These are phyloP conservation scores for Actinomucor elegans DNA, from an alignment of 371 early-diverging fungal species.

Conservation along the genomic window DNA sequence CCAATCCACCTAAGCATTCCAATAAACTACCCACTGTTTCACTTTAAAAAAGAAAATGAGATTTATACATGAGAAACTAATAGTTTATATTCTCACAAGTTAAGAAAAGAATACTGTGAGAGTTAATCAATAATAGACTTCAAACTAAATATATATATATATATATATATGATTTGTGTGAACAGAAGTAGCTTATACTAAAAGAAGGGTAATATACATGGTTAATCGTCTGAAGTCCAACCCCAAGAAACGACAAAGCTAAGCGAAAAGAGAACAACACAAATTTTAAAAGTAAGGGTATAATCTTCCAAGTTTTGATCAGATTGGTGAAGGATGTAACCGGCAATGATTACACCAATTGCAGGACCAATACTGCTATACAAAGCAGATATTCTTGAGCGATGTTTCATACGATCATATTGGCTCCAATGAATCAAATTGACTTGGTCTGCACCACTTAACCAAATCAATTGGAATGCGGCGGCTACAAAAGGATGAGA, in stretches of 20 bases:
- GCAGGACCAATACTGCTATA: constrained; percentile 39
- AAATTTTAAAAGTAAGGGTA: constrained; percentile 21
- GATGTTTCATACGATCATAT: constrained; percentile 29
- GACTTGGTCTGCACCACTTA: constrained; percentile 25
- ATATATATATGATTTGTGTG: too few relatives aligned
- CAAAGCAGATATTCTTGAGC: constrained; percentile 28
- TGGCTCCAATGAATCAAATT: constrained; percentile 30
- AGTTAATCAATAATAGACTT: too few relatives aligned
- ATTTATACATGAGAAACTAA: too few relatives aligned
- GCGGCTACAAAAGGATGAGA: constrained; percentile 10
- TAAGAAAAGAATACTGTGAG: too few relatives aligned
- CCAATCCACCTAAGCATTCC: too few relatives aligned
- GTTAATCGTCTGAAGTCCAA: constrained; percentile 33
- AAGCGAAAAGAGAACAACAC: constrained; percentile 26
- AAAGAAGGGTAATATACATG: neutral
- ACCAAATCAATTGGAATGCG: constrained; percentile 36
- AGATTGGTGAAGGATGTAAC: constrained; percentile 21
- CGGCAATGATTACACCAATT: constrained; percentile 27
- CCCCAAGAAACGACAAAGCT: constrained; percentile 48
- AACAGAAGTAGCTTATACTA: too few relatives aligned
- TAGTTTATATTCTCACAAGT: too few relatives aligned
- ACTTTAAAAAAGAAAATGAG: too few relatives aligned
- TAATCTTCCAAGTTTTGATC: constrained; percentile 19
- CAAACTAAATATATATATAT: too few relatives aligned
- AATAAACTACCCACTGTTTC: too few relatives aligned